These are phyloP conservation scores for Aspergillus carbonarius DNA, from an alignment of 2,329 filamentous ascomycete species.

Conservation along the genomic window DNA sequence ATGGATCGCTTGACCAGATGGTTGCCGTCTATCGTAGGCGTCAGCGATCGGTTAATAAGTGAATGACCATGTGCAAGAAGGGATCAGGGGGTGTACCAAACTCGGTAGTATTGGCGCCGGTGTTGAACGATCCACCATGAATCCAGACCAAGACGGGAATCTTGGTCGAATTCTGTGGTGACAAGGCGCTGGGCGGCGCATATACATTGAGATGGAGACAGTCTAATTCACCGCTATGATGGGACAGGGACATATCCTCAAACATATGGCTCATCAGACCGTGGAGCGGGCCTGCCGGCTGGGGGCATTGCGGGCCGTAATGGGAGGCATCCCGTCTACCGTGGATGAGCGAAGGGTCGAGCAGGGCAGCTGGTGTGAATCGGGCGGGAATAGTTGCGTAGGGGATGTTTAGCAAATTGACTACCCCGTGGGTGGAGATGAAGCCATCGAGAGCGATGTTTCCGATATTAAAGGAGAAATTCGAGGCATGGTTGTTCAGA, in stretches of 20 bases:
- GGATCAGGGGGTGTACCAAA: not conserved
- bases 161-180: not conserved
- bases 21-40: not conserved
- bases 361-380: not conserved
- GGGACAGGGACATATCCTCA: not conserved
- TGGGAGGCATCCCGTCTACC: not conserved
- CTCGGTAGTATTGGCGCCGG: not conserved
- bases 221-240: not conserved
- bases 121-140: not conserved
- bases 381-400: not conserved
- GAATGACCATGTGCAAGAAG: not conserved
- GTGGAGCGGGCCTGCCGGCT: not conserved
- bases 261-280: not conserved
- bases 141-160: not conserved
- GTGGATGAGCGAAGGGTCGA: not conserved
- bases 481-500: not conserved
- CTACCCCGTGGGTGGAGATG: not conserved
- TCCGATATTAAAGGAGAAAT: not conserved
- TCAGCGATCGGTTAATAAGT: not conserved
- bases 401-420: not conserved
- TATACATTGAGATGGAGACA: not conserved
- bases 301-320: not conserved
- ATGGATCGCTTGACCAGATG: not conserved
- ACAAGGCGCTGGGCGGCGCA: not conserved
- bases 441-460: not conserved